phyloP scores from a whole-genome alignment of 805 yeast species.

The Maudiozyma serrabonitensis region DNA sequence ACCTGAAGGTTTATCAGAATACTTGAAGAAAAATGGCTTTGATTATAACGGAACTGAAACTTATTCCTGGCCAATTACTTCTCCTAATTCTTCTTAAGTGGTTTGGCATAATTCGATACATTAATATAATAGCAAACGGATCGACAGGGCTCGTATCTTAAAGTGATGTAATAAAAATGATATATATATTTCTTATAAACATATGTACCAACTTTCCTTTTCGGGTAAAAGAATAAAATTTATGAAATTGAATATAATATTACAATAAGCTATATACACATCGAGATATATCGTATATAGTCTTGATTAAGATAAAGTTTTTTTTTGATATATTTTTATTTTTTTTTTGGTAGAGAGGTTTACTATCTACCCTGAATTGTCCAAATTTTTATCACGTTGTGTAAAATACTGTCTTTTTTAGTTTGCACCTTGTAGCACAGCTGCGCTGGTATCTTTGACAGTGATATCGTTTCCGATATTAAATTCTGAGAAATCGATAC shows the following conservation, averaged over 20 bases:
- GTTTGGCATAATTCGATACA: no score
- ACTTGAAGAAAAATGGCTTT: slow-evolving; percentile 62
- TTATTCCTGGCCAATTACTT: slow-evolving; percentile 87
- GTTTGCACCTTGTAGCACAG: slow-evolving; percentile 11
- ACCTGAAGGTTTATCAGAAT: slow-evolving; percentile 54
- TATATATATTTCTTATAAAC: no score
- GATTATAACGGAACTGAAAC: slow-evolving; percentile 40
- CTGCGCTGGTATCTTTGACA: slow-evolving; percentile 19
- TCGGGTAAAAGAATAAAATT: not conserved
- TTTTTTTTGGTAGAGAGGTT: no score
- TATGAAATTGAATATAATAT: not conserved
- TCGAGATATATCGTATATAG: not conserved
- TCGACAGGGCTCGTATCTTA: no score
- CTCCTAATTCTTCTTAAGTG: slow-evolving; percentile 24
- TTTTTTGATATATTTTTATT: no score
- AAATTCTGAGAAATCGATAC: slow-evolving; percentile 22
- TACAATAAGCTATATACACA: not conserved
- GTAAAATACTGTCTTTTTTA: not conserved
- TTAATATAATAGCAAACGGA: no score
- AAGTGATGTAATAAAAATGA: no score
- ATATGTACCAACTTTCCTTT: no score
- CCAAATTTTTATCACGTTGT: not conserved
- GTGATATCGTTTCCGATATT: slow-evolving; percentile 16
- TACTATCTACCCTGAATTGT: not conserved
- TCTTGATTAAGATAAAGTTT: not conserved